Percentiles rank a stretch among this genome's conserved stretches.
Conservation (phyloP, 2,329 filamentous ascomycete species). For the Cadophora luteo-olivacea region DNA sequence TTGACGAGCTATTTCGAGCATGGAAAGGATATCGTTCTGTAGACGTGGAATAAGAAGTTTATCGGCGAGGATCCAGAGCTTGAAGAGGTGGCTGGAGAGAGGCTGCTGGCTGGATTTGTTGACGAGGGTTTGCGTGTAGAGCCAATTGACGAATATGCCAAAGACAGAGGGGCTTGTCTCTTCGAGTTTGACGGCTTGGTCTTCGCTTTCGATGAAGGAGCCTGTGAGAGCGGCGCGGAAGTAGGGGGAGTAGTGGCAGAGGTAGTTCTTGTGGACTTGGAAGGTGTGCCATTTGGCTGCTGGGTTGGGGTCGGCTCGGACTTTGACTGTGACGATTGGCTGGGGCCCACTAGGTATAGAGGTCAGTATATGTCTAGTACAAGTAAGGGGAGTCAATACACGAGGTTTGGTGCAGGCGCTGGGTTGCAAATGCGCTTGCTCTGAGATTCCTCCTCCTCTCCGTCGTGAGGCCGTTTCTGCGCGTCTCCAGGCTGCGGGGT, state of each 20-base stretch:
- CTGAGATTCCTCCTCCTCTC: neutral
- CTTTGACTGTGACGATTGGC: constrained; percentile 3
- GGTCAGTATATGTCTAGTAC: neutral
- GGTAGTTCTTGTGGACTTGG: constrained; percentile 25
- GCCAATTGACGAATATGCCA: constrained; percentile 22
- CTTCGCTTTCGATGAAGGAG: neutral
- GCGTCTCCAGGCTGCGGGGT: neutral
- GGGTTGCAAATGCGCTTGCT: constrained; percentile 10
- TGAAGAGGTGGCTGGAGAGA: neutral
- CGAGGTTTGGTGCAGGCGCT: constrained; percentile 1
- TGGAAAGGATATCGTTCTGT: constrained; percentile 17
- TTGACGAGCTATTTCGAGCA: constrained; percentile 4
- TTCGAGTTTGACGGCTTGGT: neutral
- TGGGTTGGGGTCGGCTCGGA: neutral
- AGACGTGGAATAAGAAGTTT: constrained; percentile 8
- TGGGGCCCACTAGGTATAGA: neutral
- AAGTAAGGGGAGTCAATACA: neutral
- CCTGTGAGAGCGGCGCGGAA: constrained; percentile 23
- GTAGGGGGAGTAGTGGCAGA: constrained; percentile 24
- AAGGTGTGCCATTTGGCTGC: constrained; percentile 14
- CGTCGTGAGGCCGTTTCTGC: neutral
- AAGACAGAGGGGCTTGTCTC: constrained; percentile 11
- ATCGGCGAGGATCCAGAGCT: constrained; percentile 25
- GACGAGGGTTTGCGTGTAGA: constrained; percentile 22
- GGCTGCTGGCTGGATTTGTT: neutral